phyloP scores from a whole-genome alignment of 306 rosid species.

The Begonia fuchsioides region DNA sequence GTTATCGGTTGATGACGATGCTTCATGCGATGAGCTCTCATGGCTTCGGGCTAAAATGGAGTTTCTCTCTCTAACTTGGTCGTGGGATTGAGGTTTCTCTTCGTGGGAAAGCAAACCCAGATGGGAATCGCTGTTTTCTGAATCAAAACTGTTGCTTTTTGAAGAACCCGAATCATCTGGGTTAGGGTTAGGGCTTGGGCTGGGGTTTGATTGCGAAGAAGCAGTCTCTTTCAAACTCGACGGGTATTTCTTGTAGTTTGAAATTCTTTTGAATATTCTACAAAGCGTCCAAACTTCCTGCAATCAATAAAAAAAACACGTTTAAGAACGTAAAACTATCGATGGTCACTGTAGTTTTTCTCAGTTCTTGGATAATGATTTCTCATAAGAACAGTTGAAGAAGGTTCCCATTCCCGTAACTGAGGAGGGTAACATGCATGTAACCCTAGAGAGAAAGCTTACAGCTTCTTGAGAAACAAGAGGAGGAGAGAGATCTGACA shows the following conservation, averaged over 20 bases:
- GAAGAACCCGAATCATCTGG: conserved; percentile 29
- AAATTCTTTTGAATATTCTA: conserved; percentile 61
- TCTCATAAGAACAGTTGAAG: not conserved
- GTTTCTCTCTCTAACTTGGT: conserved; percentile 11
- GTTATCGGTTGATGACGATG: not conserved
- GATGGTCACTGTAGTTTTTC: no score
- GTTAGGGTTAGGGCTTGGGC: conserved; percentile 11
- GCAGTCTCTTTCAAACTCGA: conserved; percentile 20
- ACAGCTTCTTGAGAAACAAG: conserved; percentile 52
- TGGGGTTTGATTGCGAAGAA: not conserved
- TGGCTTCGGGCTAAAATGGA: not conserved
- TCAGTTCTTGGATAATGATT: not conserved
- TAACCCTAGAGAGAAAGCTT: conserved; percentile 15
- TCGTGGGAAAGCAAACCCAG: conserved; percentile 4
- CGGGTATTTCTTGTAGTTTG: conserved; percentile 40
- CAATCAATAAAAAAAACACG: conserved; percentile 5
- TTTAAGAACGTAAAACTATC: no score
- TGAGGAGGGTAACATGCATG: not conserved
- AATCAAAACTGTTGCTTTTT: conserved; percentile 35
- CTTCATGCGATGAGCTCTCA: no score
- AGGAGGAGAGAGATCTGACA: conserved; percentile 5
- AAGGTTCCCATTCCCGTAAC: not conserved
- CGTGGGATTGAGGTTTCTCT: conserved; percentile 14
- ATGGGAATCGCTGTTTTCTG: conserved; percentile 16
- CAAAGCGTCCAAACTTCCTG: conserved; percentile 97